A percentile compares a stretch with the other conserved stretches of the same genome.
Evolutionary conservation across 768 basidiomycete species (phyloP).

Genomic region (Lactifluus pinguis): DNA sequence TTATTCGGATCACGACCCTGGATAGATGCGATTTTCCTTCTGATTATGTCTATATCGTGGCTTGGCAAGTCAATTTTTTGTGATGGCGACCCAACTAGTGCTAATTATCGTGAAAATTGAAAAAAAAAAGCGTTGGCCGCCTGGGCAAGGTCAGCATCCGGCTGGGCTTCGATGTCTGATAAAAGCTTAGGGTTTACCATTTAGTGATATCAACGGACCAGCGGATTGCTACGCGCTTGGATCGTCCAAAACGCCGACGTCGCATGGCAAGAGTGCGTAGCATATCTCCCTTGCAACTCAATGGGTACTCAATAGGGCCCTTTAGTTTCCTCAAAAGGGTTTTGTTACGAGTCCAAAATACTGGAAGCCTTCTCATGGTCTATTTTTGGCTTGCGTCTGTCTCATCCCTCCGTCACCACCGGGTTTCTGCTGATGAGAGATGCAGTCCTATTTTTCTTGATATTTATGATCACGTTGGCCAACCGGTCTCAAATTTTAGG

Average conservation of each 20-base stretch:
- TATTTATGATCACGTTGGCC: conserved; percentile 40
- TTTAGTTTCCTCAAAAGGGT: conserved; percentile 46
- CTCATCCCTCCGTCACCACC: background rate
- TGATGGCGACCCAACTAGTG: background rate
- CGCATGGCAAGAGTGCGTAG: conserved; percentile 45
- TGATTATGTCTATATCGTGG: conserved; percentile 57
- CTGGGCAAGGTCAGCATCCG: conserved; percentile 29
- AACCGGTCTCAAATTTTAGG: conserved; percentile 47
- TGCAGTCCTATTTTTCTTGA: conserved; percentile 39
- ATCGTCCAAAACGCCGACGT: conserved; percentile 37
- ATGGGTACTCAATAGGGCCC: conserved; percentile 7
- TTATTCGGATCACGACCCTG: conserved; percentile 63
- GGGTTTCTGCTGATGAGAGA: background rate
- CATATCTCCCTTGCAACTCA: background rate
- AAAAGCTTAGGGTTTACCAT: background rate
- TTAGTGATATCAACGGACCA: conserved; percentile 60
- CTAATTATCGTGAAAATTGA: background rate
- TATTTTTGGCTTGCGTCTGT: conserved; percentile 46
- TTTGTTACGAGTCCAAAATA: conserved; percentile 75
- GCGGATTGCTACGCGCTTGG: conserved; percentile 48
- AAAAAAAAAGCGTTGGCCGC: conserved; percentile 53
- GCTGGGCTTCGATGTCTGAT: background rate
- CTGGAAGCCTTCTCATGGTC: conserved; percentile 75
- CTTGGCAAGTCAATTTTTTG: conserved; percentile 40
- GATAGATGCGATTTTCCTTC: conserved; percentile 46